A percentile compares a stretch with the other conserved stretches of the same genome.
phyloP scores from a whole-genome alignment of 192 early-diverging fungal genomes.

The Umbelopsis sp. region DNA sequence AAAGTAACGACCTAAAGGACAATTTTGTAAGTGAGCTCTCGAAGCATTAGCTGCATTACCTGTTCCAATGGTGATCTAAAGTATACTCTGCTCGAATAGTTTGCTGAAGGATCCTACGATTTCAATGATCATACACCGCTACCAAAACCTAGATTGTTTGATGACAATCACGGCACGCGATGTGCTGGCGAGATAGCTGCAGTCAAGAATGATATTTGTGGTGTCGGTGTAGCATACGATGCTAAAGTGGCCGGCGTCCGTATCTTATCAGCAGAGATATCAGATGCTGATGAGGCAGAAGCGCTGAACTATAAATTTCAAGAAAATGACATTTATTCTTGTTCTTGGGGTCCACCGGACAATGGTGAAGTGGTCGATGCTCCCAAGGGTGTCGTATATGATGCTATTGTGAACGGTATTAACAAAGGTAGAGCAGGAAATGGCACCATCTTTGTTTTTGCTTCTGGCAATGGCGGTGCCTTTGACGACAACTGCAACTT shows the following conservation, averaged over 20 bases:
- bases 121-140: conserved; percentile 81
- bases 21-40: conserved; percentile 77
- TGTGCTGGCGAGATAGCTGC: conserved; percentile 99
- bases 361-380: conserved; percentile 85
- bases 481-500: conserved; percentile 92
- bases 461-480: conserved; percentile 87
- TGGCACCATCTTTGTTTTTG: conserved; percentile 94
- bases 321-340: conserved; percentile 93
- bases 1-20: conserved; percentile 76
- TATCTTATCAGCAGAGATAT: conserved; percentile 86
- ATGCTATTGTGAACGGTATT: conserved; percentile 89
- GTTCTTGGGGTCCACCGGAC: conserved; percentile 95
- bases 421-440: conserved; percentile 79
- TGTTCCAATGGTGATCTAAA: neutral
- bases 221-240: conserved; percentile 90
- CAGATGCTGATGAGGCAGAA: conserved; percentile 91
- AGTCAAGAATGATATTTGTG: conserved; percentile 87
- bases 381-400: conserved; percentile 74
- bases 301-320: conserved; percentile 89
- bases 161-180: conserved; percentile 94
- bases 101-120: conserved; percentile 89
- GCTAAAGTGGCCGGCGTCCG: conserved; percentile 87
- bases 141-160: conserved; percentile 72
- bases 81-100: conserved; percentile 40
- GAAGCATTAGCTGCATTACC: neutral